Base-by-base conservation (phyloP, 106 monocot species). In the Dactylorhiza incarnata region DNA sequence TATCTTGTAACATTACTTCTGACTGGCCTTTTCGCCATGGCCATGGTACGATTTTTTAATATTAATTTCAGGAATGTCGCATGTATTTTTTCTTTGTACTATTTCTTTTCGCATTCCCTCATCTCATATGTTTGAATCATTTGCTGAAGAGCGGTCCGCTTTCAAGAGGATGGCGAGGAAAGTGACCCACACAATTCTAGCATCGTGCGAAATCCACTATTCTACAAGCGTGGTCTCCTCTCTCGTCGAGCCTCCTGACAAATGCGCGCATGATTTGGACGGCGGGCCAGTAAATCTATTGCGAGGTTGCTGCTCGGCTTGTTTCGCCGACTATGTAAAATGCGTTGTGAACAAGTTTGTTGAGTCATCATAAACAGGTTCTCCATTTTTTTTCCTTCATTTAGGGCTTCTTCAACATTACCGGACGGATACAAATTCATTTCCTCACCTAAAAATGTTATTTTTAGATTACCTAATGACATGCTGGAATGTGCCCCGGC, bases 161-260 rank as follows among this genome's bases (percentile, higher is more conserved):
- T 77, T 75, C 54, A 89, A 86, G 79, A 79, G 79, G n/a, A 68
- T 89, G 23, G 86, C 71, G 23, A 84, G 82, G 75, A 59, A 76
- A 23, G 78, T 86, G 0, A 89, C 84, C 45, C 85, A 86, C 79
- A 82, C 81, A 26, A 79, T 89, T 68, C 77, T 89, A 76, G 86
- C 89, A 5, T 84, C 83, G 1, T 89, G 86, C 75, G 89, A 86
- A 62, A 76, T 89, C 37, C 55, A 79, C 56, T 79, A 83, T 37
- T 66, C 65, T 0, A 86, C 77, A n/a, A 81, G 77, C 26, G 82
- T 79, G 67, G 85, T 86, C 63, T 45, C 81, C 45, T 46, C 49
- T 23, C 29, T 74, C 2, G 20, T 83, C 12, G 80, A 80, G 29
- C 77, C 82, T 49, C 86, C 84, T 4, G 43, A 51, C 16, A 22